Evolutionary conservation across 2,329 filamentous ascomycete genomes (phyloP).

Genomic region (Apiospora marii): DNA sequence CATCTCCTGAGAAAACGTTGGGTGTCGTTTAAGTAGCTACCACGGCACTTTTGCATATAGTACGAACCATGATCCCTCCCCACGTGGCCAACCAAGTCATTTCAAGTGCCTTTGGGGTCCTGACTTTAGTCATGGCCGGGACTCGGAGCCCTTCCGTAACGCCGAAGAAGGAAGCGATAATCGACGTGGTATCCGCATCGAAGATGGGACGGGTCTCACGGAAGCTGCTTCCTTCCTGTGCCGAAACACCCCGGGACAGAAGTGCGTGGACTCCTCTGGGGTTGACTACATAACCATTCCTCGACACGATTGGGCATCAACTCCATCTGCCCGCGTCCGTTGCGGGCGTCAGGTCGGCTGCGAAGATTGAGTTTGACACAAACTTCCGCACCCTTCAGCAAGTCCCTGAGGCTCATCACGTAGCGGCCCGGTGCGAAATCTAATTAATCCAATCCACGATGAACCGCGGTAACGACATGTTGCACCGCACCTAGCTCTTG

Average conservation of each 20-base stretch:
- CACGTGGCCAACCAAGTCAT: background rate
- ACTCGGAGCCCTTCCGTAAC: background rate
- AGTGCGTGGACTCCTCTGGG: too few relatives aligned
- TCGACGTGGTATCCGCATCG: too few relatives aligned
- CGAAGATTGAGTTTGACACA: too few relatives aligned
- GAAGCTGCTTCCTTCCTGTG: too few relatives aligned
- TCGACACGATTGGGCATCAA: too few relatives aligned
- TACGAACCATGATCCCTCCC: background rate
- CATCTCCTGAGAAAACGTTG: background rate
- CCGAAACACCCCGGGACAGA: too few relatives aligned
- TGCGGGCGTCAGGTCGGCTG: too few relatives aligned
- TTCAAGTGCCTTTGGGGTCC: background rate
- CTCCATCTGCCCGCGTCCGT: too few relatives aligned
- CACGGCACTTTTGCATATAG: background rate
- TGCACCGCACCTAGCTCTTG: background rate
- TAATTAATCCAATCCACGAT: background rate
- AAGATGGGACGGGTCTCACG: too few relatives aligned
- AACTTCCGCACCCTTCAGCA: too few relatives aligned
- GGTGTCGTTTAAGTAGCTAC: background rate
- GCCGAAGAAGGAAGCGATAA: background rate
- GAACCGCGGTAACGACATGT: background rate
- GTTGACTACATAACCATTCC: too few relatives aligned
- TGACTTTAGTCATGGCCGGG: background rate
- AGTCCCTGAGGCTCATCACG: background rate
- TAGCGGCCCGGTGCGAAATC: background rate